Base-by-base conservation (phyloP, 2,329 filamentous ascomycete species). In the Venturiaceae sp. region DNA sequence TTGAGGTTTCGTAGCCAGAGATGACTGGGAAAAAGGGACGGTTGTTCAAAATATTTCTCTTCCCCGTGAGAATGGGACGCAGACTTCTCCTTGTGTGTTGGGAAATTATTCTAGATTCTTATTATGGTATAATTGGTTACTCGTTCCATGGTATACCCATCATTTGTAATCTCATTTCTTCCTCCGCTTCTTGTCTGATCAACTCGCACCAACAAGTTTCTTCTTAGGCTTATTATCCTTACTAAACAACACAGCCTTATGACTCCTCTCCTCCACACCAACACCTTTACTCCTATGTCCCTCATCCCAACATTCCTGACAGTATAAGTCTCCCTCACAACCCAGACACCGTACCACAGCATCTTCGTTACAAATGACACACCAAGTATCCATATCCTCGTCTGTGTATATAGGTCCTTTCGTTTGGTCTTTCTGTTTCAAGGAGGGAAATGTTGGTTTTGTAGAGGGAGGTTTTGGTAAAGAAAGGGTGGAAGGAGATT, bases 361-460 rank as follows among this genome's bases (percentile, higher is more conserved):
- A 66, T 94, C 87, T 60, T 90, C 88, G 52, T 87, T 83, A 68
- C 90, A 95, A 9, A 94, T 90, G 33, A 85, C 81, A 69, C 90
- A 95, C 88, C 89, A 95, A 1, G 80, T 83, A 44, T 86, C 83
- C 61, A 86, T 79, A 64, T 92, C 88, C 34, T 86, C 85, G 64
- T 92, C 86, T 0, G 84, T 83, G 66, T 72, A 75, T 53, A 67
- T 68, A n/a, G 71, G 66, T 14, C 69, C 67, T 50, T 68, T 68
- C 1, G 69, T 58, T 53, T 68, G 70, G 6, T 60, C 21, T 13
- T 32, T 60, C 7, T 61, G n/a, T 63, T 64, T 28, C 58, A 59
- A 30, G 64, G 28, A 57, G 26, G 32, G 19, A 9, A 67, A n/a
- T 9, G 16, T 33, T 9, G 70, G 68, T 50, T 71, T 74, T 34